Base-by-base conservation (phyloP, 805 yeast genomes). In the Yamadazyma tumulicola region DNA sequence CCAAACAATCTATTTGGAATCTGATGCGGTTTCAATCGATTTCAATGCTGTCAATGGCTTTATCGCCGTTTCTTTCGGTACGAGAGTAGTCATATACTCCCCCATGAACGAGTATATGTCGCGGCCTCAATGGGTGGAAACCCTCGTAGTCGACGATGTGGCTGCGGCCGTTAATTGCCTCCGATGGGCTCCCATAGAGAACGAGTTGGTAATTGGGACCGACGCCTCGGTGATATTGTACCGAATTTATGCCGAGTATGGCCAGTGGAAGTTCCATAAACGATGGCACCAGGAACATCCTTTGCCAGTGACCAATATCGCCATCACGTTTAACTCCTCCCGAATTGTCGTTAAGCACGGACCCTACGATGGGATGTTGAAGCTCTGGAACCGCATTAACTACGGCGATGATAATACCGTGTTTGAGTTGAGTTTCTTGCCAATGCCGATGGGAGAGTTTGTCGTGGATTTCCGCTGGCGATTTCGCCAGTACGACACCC, bases 341-440 rank as follows among this genome's bases (percentile, higher is more conserved):
- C 66, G 79, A 28, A 75, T 88, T 14, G 47, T 60, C 15, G 83
- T 88, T 6, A 72, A 81, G 31, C 69, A 74, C 24, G 79, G 84
- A 0, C 64, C 62, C 26, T 75, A 71, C 52, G 95, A 86, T 53
- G 66, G 67, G 22, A 62, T 83, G 10, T 78, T 85, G 19, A 86
- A 85, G 51, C 66, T 86, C 2, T 89, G 96, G 95, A 69, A 79
- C 35, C 64, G 96, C 32, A 67, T 78, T 6, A 73, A 82, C 6
- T 85, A 79, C 49, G 87, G 83, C 21, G 70, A 72, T 18, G 57
- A 54, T 30, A 54, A 58, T 22, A 71, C 77, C 25, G 69, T 80
- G 5, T 87, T 86, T 52, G 93, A 83, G 47, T 61, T 86, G 42
- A 61, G 77, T 0, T 80, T 83, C 47, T 58, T 87, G 15, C 69